Evolutionary conservation across 208 protist genomes (phyloP), one percentile per base, ranked within the genome.

Genomic region (Trypanosoma theileri): DNA sequence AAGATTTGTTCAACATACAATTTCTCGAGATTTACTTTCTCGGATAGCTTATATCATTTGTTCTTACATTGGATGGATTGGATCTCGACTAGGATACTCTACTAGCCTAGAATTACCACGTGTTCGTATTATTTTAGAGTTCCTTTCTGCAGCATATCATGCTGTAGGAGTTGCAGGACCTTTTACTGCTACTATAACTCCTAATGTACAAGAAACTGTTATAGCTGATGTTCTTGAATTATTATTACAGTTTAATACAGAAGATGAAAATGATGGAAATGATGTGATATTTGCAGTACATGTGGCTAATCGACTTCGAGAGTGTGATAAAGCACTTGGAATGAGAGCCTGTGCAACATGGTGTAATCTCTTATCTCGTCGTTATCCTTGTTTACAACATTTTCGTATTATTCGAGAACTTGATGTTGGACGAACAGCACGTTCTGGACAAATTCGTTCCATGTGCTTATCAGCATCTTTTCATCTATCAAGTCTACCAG

Each of bases 121-220:
- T 1, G 51, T 85, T 22, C 60, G 58, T 54, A 19, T 60, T 35
- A 59, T 62, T 16, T 59, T 95, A 28, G 77, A 85, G 71, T 67
- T 88, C 57, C 74, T 89, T 16, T 75, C 76, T 1, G 85, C 89
- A 13, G 86, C 85, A 13, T 86, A 92, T 71, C 86, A 91, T 66
- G 79, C 81, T 35, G 77, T 82, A 14, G 71, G 65, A 16, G 82
- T 80, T 12, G 77, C 86, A 22, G 89, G 89, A 26, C 69, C 89
- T 0, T 81, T 88, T 44, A 71, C 88, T 26, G 72, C 71, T 11
- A 66, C 64, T 28, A 67, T 69, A 59, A 56, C 22, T 45, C 44
- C 46, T 31, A 16, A 53, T 66, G 59, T 77, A 24, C 2, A 69
- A 46, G 4, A 73, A 53, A 53, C 75, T 40, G 24, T 71, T 16